These are phyloP conservation scores for Saitozyma podzolica DNA, from an alignment of 768 basidiomycete genomes.

Conservation along the genomic window DNA sequence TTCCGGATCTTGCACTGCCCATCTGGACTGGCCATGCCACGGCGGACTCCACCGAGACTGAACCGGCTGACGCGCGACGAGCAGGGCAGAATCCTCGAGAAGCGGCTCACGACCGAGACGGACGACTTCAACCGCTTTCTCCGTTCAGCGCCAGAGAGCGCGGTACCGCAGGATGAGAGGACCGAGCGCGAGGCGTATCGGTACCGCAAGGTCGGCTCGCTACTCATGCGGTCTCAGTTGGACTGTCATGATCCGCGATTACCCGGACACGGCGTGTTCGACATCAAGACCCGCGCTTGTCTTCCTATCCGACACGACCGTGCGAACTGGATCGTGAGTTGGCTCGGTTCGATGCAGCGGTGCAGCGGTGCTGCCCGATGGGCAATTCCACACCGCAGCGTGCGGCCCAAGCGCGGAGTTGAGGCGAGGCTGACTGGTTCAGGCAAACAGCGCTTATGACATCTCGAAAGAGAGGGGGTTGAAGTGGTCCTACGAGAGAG, in stretches of 20 bases:
- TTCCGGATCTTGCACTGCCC: neutral
- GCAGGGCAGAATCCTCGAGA: slow-evolving; percentile 86
- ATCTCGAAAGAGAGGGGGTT: slow-evolving; percentile 66
- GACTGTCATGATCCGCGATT: slow-evolving; percentile 79
- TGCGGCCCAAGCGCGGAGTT: no score
- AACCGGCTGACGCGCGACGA: neutral
- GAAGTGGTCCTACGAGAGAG: slow-evolving; percentile 80
- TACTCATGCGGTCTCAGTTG: slow-evolving; percentile 92
- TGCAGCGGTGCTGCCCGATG: no score
- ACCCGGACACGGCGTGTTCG: slow-evolving; percentile 89
- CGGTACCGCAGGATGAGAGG: slow-evolving; percentile 49
- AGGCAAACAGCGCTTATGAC: slow-evolving; percentile 79
- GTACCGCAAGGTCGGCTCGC: slow-evolving; percentile 59
- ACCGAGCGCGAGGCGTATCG: slow-evolving; percentile 70
- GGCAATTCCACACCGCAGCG: no score
- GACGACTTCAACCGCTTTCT: slow-evolving; percentile 63
- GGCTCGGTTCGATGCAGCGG: neutral
- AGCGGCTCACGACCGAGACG: slow-evolving; percentile 70
- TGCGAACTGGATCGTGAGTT: slow-evolving; percentile 70
- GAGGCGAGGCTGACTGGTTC: neutral
- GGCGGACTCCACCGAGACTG: neutral
- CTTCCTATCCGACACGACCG: slow-evolving; percentile 79
- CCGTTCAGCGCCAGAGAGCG: slow-evolving; percentile 48
- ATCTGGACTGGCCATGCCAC: neutral
- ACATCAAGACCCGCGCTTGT: slow-evolving; percentile 91